phyloP scores from a whole-genome alignment of 2,329 filamentous ascomycete genomes.

The Talaromyces islandicus region DNA sequence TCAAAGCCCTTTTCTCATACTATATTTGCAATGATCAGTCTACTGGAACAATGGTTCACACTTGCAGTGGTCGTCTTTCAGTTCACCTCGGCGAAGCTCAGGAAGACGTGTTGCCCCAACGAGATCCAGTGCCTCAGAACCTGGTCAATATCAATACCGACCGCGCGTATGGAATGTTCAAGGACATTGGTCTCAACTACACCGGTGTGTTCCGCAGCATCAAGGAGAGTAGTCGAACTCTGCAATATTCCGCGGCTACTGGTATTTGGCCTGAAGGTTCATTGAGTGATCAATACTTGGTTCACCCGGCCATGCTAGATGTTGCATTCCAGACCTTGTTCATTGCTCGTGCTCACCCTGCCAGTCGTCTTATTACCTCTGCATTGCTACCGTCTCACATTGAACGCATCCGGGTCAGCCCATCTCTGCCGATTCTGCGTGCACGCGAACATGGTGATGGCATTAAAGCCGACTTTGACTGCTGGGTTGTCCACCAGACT shows the following conservation, averaged over 20 bases:
- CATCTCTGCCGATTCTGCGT: neutral
- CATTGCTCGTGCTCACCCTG: conserved; percentile 14
- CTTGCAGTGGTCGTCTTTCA: conserved; percentile 1
- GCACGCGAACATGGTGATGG: neutral
- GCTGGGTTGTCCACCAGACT: neutral
- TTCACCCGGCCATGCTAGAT: conserved; percentile 9
- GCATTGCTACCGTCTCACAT: conserved; percentile 15
- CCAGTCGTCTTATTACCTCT: conserved; percentile 6
- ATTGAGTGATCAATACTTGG: conserved; percentile 14
- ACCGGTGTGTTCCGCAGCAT: conserved; percentile 18
- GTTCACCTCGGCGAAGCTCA: neutral
- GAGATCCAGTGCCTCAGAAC: neutral
- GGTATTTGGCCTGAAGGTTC: conserved; percentile 7
- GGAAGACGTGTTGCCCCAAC: neutral
- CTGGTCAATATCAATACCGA: conserved; percentile 15
- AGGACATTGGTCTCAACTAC: conserved; percentile 21
- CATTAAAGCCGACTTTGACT: neutral
- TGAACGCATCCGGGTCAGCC: neutral
- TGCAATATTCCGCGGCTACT: conserved; percentile 14
- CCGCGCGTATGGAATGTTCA: conserved; percentile 20
- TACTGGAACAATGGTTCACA: neutral
- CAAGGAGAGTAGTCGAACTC: conserved; percentile 2
- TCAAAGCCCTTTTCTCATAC: conserved; percentile 11
- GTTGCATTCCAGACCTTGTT: conserved; percentile 5
- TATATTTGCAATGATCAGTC: conserved; percentile 7